Evolutionary conservation across 257 asterid genomes (phyloP).

Genomic region (Handroanthus guayacan): DNA sequence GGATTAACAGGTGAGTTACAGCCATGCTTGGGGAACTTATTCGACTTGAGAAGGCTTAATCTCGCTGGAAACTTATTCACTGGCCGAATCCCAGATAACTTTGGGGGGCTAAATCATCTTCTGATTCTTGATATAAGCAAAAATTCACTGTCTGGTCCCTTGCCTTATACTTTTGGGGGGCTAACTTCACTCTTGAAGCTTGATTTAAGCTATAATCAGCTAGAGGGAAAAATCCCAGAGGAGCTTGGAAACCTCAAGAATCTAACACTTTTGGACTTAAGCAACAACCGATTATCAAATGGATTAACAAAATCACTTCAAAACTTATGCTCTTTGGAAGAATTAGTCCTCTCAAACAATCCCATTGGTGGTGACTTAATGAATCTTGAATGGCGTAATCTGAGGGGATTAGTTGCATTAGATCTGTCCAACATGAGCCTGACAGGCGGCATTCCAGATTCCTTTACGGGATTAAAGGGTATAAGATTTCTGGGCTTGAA

Average conservation of each 20-base stretch:
- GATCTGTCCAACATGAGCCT: slow-evolving; percentile 61
- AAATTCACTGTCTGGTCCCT: slow-evolving; percentile 54
- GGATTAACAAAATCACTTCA: slow-evolving; percentile 51
- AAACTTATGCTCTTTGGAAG: slow-evolving; percentile 58
- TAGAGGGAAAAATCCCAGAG: slow-evolving; percentile 50
- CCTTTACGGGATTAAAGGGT: slow-evolving; percentile 48
- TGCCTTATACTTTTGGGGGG: slow-evolving; percentile 49
- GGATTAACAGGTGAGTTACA: slow-evolving; percentile 58
- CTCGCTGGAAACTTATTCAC: slow-evolving; percentile 48
- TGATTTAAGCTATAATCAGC: slow-evolving; percentile 56
- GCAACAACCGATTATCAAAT: slow-evolving; percentile 56
- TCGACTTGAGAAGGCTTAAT: slow-evolving; percentile 47
- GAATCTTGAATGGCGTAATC: slow-evolving; percentile 47
- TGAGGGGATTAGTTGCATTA: slow-evolving; percentile 38
- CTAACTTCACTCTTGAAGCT: slow-evolving; percentile 61
- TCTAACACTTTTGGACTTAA: slow-evolving; percentile 60
- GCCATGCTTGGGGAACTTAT: slow-evolving; percentile 45
- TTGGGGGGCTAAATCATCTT: slow-evolving; percentile 46
- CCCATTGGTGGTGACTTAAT: slow-evolving; percentile 53
- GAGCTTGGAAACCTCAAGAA: slow-evolving; percentile 46
- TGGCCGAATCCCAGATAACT: slow-evolving; percentile 46
- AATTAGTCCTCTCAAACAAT: slow-evolving; percentile 59
- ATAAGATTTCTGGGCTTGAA: slow-evolving; percentile 64
- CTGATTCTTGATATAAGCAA: slow-evolving; percentile 65
- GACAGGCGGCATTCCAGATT: slow-evolving; percentile 62